phyloP scores from a whole-genome alignment of 768 basidiomycete genomes.

The Macrolepiota albuminosa region DNA sequence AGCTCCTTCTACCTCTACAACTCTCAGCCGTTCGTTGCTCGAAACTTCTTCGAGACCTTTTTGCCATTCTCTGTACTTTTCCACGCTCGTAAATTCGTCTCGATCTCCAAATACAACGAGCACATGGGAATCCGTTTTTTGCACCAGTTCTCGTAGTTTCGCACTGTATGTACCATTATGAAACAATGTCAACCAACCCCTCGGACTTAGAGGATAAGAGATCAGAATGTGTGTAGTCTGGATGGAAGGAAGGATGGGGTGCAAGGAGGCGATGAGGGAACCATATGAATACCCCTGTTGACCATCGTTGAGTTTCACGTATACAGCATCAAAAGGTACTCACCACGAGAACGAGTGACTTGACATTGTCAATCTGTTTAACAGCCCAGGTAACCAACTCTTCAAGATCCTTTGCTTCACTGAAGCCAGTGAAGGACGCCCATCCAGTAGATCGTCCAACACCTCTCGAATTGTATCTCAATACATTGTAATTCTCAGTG shows the following conservation, averaged over 20 bases:
- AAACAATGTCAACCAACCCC: slow-evolving; percentile 68
- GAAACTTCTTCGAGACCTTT: slow-evolving; percentile 28
- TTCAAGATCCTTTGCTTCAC: slow-evolving; percentile 67
- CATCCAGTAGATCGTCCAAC: slow-evolving; percentile 72
- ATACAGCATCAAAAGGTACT: slow-evolving; percentile 17
- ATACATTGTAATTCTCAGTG: slow-evolving; percentile 46
- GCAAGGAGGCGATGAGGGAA: slow-evolving; percentile 64
- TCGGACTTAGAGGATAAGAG: slow-evolving; percentile 72
- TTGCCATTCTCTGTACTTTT: slow-evolving; percentile 54
- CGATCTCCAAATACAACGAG: slow-evolving; percentile 62
- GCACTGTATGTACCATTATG: slow-evolving; percentile 47
- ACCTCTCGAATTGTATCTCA: slow-evolving; percentile 75
- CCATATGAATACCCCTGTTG: slow-evolving; percentile 82
- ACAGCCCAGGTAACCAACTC: slow-evolving; percentile 56
- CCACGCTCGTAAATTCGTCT: slow-evolving; percentile 65
- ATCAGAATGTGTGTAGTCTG: slow-evolving; percentile 63
- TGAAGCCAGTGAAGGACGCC: slow-evolving; percentile 66
- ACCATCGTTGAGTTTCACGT: slow-evolving; percentile 3
- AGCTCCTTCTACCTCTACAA: slow-evolving; percentile 41
- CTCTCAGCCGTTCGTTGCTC: slow-evolving; percentile 18
- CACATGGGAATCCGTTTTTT: slow-evolving; percentile 41
- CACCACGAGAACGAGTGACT: slow-evolving; percentile 57
- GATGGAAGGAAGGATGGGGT: slow-evolving; percentile 47
- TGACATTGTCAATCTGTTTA: slow-evolving; percentile 34
- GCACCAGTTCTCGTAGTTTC: slow-evolving; percentile 46